Conservation (phyloP, 768 basidiomycete genomes). For the Lactarius deliciosus region DNA sequence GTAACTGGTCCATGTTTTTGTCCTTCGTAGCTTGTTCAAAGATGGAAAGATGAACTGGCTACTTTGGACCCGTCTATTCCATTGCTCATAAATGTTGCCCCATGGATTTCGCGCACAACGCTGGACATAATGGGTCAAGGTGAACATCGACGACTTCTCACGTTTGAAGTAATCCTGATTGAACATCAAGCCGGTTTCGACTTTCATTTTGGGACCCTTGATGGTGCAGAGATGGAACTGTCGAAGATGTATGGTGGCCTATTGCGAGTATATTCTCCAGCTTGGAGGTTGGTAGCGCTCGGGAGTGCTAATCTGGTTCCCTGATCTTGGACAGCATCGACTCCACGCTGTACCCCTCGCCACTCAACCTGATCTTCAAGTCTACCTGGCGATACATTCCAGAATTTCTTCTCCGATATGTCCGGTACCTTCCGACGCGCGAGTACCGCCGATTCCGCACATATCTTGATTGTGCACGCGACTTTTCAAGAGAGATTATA, state of each 20-base stretch:
- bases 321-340: slow-evolving; percentile 12
- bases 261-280: slow-evolving; percentile 28
- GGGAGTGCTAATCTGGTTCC: not conserved
- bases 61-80: not conserved
- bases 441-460: slow-evolving; percentile 18
- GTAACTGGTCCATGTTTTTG: not conserved
- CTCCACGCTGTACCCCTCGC: slow-evolving; percentile 17
- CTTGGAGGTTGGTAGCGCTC: not conserved
- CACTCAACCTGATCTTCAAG: slow-evolving; percentile 23
- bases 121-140: slow-evolving; percentile 35
- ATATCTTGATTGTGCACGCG: slow-evolving; percentile 6
- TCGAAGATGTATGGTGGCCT: slow-evolving; percentile 32
- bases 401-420: slow-evolving; percentile 11
- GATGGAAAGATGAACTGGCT: slow-evolving; percentile 31
- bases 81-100: slow-evolving; percentile 25
- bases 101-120: slow-evolving; percentile 32
- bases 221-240: slow-evolving; percentile 29
- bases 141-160: not conserved
- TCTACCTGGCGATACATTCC: slow-evolving; percentile 31
- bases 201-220: slow-evolving; percentile 32
- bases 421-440: slow-evolving; percentile 16
- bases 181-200: slow-evolving; percentile 32
- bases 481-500: slow-evolving; percentile 8
- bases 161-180: not conserved
- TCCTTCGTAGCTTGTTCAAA: slow-evolving; percentile 30